phyloP scores from a whole-genome alignment of 2,329 filamentous ascomycete species.

The Orbilia quercus region DNA sequence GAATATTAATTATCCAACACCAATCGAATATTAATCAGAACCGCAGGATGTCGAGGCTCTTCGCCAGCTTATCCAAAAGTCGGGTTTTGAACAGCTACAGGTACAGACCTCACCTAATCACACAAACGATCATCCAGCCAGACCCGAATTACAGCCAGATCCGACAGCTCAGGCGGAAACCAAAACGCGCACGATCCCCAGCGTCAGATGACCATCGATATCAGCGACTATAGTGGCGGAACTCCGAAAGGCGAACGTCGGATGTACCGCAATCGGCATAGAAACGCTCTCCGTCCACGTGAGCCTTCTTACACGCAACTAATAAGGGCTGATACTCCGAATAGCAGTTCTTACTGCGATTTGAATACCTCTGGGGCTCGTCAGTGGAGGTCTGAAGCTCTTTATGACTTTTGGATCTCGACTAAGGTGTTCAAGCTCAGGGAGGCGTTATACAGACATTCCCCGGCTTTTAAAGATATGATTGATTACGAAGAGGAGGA shows the following conservation, averaged over 20 bases:
- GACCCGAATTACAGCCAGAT: slow-evolving; percentile 1
- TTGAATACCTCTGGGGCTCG: slow-evolving; percentile 14
- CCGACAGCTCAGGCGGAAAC: slow-evolving; percentile 14
- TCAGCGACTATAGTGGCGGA: slow-evolving; percentile 25
- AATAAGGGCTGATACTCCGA: slow-evolving; percentile 7
- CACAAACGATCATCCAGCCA: background rate
- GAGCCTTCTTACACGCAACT: slow-evolving; percentile 9
- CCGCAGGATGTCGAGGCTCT: slow-evolving; percentile 14
- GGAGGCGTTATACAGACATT: slow-evolving; percentile 17
- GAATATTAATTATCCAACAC: too few species aligned
- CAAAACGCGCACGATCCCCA: slow-evolving; percentile 10
- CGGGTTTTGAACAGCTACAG: slow-evolving; percentile 13
- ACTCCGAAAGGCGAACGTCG: slow-evolving; percentile 19
- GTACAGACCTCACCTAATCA: slow-evolving; percentile 12
- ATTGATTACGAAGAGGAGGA: slow-evolving; percentile 24
- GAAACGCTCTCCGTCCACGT: slow-evolving; percentile 10
- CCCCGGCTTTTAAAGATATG: slow-evolving; percentile 17
- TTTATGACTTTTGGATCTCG: slow-evolving; percentile 15
- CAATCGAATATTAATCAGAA: too few species aligned
- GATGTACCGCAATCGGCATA: slow-evolving; percentile 17
- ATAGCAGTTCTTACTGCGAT: slow-evolving; percentile 9
- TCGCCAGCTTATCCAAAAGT: slow-evolving; percentile 12
- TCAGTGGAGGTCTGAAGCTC: slow-evolving; percentile 11
- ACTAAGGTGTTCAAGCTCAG: slow-evolving; percentile 17
- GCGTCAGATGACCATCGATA: slow-evolving; percentile 19